Conservation (phyloP, 1,139 yeast species). For the Barnettozyma hawaiiensis region DNA sequence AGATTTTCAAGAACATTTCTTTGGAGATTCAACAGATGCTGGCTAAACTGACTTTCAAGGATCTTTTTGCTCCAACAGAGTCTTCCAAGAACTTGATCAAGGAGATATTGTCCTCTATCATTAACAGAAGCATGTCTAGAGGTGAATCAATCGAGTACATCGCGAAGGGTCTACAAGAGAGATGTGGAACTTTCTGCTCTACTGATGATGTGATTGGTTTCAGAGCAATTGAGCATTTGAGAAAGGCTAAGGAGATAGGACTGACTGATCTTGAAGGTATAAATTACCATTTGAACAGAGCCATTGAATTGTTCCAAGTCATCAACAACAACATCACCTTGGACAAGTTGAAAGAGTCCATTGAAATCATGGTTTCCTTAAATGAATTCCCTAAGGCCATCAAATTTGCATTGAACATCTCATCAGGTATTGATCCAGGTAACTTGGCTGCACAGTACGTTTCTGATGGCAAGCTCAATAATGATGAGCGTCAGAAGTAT, state of each 20-base stretch:
- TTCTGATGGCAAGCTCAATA: slow-evolving; percentile 42
- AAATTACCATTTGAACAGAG: slow-evolving; percentile 63
- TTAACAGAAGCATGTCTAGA: slow-evolving; percentile 78
- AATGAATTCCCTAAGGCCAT: slow-evolving; percentile 84
- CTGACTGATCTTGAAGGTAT: slow-evolving; percentile 65
- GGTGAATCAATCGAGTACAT: slow-evolving; percentile 94
- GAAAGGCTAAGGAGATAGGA: slow-evolving; percentile 77
- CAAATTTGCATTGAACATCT: slow-evolving; percentile 72
- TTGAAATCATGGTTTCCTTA: slow-evolving; percentile 69
- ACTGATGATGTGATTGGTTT: slow-evolving; percentile 90
- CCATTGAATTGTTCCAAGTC: slow-evolving; percentile 70
- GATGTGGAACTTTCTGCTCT: slow-evolving; percentile 94
- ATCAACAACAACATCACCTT: slow-evolving; percentile 74
- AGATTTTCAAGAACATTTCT: slow-evolving; percentile 65
- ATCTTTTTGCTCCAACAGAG: slow-evolving; percentile 65
- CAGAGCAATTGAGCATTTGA: slow-evolving; percentile 87
- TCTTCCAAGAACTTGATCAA: slow-evolving; percentile 66
- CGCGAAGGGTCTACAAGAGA: slow-evolving; percentile 81
- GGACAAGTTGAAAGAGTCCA: slow-evolving; percentile 78
- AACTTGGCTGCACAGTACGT: slow-evolving; percentile 51
- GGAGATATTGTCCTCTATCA: slow-evolving; percentile 82
- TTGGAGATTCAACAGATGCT: slow-evolving; percentile 63
- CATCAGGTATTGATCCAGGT: slow-evolving; percentile 60
- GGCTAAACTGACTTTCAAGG: slow-evolving; percentile 62
- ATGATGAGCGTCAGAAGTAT: slow-evolving; percentile 41